Percentiles rank a stretch among this genome's conserved stretches.
phyloP scores from a whole-genome alignment of 768 basidiomycete species.

The Kondoa subrosea region DNA sequence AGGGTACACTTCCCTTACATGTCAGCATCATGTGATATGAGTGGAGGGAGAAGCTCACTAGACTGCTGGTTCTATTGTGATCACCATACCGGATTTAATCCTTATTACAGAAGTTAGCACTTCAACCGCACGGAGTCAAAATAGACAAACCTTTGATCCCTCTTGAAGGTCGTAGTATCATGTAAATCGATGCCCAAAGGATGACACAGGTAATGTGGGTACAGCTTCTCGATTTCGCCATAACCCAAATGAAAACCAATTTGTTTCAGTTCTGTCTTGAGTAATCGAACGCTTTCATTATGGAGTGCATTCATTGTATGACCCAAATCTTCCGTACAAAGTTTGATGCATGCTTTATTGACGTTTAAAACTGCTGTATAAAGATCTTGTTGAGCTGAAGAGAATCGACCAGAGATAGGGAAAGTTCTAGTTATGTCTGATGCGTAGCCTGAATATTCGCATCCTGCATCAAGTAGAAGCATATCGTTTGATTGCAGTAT shows the following conservation, averaged over 20 bases:
- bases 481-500: constrained; percentile 49
- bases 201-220: constrained; percentile 85
- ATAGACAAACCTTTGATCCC: constrained; percentile 30
- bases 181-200: constrained; percentile 88
- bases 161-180: constrained; percentile 43
- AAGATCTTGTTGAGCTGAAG: constrained; percentile 60
- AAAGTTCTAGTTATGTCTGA: constrained; percentile 79
- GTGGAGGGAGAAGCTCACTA: constrained; percentile 11
- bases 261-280: constrained; percentile 57
- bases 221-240: constrained; percentile 55
- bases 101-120: constrained; percentile 28
- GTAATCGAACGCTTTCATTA: constrained; percentile 46
- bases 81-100: constrained; percentile 67
- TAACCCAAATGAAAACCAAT: constrained; percentile 50
- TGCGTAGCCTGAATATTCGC: constrained; percentile 55
- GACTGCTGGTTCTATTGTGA: constrained; percentile 70
- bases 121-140: constrained; percentile 7
- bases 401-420: constrained; percentile 68
- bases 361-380: constrained; percentile 42
- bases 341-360: constrained; percentile 32
- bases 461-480: constrained; percentile 27
- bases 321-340: constrained; percentile 36
- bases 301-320: constrained; percentile 63
- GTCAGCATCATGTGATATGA: neutral
- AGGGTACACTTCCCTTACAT: constrained; percentile 66